A percentile compares a stretch with the other conserved stretches of the same genome.
Evolutionary conservation across 2,329 filamentous ascomycete species (phyloP).

Genomic region (Ophiognomonia clavigignenti-juglandacearum): DNA sequence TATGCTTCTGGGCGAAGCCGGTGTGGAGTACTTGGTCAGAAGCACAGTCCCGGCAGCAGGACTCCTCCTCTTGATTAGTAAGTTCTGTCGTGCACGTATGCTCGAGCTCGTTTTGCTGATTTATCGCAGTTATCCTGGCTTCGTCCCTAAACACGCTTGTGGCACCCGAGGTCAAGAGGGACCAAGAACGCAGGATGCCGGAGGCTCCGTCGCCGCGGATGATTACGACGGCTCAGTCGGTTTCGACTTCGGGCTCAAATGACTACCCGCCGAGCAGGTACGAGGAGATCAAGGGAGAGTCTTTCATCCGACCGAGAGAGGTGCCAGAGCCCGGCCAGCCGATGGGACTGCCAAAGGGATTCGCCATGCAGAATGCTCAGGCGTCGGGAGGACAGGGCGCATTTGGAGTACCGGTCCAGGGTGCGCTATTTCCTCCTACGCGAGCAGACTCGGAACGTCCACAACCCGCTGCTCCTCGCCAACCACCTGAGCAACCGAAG

Average conservation of each 20-base stretch:
- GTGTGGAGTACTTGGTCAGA: conserved; percentile 37
- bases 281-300: conserved; percentile 43
- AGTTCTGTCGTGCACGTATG: conserved; percentile 17
- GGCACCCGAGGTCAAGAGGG: conserved; percentile 19
- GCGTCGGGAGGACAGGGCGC: conserved; percentile 31
- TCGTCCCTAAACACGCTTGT: conserved; percentile 32
- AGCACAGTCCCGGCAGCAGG: conserved; percentile 48
- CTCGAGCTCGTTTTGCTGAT: background rate
- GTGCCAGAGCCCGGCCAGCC: conserved; percentile 20
- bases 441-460: conserved; percentile 25
- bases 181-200: conserved; percentile 26
- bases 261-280: conserved; percentile 42
- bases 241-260: conserved; percentile 36
- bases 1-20: conserved; percentile 43
- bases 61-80: conserved; percentile 45
- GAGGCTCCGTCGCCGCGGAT: conserved; percentile 36
- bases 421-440: conserved; percentile 37
- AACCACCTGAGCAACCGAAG: conserved; percentile 2
- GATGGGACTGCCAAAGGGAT: conserved; percentile 29
- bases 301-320: conserved; percentile 30
- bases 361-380: conserved; percentile 32
- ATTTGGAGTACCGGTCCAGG: conserved; percentile 34
- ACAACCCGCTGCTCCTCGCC: background rate
- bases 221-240: conserved; percentile 30
- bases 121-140: conserved; percentile 31